Conservation (phyloP, 768 basidiomycete genomes). For the Lentinula detonsa region DNA sequence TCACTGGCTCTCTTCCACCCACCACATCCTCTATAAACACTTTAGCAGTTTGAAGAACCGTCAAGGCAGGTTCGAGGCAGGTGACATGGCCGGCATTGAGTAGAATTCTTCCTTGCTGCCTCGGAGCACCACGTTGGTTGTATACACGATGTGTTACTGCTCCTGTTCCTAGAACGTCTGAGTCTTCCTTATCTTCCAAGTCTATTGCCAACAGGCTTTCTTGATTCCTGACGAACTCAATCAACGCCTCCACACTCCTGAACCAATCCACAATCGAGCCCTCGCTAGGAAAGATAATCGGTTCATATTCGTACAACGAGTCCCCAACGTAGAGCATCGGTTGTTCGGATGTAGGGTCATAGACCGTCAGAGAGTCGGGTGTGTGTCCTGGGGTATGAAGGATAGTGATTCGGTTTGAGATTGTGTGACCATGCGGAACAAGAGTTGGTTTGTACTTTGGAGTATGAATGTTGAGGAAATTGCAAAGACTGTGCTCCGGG, state of each 20-base stretch:
- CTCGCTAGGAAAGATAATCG: conserved; percentile 49
- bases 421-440: conserved; percentile 28
- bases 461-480: conserved; percentile 28
- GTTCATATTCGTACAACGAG: conserved; percentile 47
- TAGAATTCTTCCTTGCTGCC: conserved; percentile 18
- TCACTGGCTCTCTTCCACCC: conserved; percentile 29
- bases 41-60: conserved; percentile 34
- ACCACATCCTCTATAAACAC: conserved; percentile 45
- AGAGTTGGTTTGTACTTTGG: conserved; percentile 42
- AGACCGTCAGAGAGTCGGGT: conserved; percentile 52
- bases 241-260: conserved; percentile 33
- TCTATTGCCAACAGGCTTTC: background rate
- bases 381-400: conserved; percentile 56
- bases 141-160: too few species aligned
- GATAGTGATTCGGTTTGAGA: conserved; percentile 28
- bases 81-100: conserved; percentile 50
- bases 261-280: conserved; percentile 51
- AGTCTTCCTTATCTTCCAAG: background rate
- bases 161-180: background rate
- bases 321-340: conserved; percentile 53
- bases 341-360: conserved; percentile 34
- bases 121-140: too few species aligned
- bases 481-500: conserved; percentile 41
- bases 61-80: conserved; percentile 35
- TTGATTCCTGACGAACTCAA: conserved; percentile 32